Conservation (phyloP, 495 filamentous ascomycete genomes). For the Penicillium chermesinum region DNA sequence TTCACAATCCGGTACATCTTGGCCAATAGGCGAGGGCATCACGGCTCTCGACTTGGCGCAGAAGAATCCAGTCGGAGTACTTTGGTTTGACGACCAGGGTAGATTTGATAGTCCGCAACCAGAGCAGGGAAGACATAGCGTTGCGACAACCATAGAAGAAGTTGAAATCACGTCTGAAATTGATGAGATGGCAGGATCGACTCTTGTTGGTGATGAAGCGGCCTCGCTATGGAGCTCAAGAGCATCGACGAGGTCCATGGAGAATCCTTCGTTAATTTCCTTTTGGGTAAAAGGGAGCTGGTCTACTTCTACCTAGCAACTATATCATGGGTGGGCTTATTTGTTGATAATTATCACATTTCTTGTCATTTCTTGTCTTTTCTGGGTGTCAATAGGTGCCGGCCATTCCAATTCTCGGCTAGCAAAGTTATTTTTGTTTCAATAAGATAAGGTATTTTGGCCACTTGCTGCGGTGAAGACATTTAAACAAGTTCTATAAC, state of each 20-base stretch:
- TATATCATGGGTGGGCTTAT: too few species aligned
- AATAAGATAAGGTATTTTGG: neutral
- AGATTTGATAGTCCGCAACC: slow-evolving; percentile 7
- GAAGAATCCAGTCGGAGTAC: slow-evolving; percentile 18
- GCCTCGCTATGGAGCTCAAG: slow-evolving; percentile 5
- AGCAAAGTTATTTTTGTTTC: neutral
- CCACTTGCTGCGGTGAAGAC: neutral
- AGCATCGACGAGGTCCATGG: slow-evolving; percentile 5
- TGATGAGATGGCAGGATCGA: slow-evolving; percentile 7
- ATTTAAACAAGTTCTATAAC: too few species aligned
- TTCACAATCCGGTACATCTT: neutral
- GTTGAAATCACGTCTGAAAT: slow-evolving; percentile 10
- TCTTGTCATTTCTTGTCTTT: neutral
- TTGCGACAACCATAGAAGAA: slow-evolving; percentile 21
- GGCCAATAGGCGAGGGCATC: slow-evolving; percentile 1
- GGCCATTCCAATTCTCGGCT: neutral
- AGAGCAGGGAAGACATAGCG: slow-evolving; percentile 13
- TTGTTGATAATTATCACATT: too few species aligned
- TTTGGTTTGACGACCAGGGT: slow-evolving; percentile 24
- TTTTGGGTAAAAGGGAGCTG: neutral
- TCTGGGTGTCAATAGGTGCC: neutral
- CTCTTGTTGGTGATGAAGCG: slow-evolving; percentile 9
- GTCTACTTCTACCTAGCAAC: too few species aligned
- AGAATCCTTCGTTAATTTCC: slow-evolving; percentile 3
- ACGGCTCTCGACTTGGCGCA: slow-evolving; percentile 23